phyloP scores from a whole-genome alignment of 2,329 filamentous ascomycete species.

The Blumeria hordei region DNA sequence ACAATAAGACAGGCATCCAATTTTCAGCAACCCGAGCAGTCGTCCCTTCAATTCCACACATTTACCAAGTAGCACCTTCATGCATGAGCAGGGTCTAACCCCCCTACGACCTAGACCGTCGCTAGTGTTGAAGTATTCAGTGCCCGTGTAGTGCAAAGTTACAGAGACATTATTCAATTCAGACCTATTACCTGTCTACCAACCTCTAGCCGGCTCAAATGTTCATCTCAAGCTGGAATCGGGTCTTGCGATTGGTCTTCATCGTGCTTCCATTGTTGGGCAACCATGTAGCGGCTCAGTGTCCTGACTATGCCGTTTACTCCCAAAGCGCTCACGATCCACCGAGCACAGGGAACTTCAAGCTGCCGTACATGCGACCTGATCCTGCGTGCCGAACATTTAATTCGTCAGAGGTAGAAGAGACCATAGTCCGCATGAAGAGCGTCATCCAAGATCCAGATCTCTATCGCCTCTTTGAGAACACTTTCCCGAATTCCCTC shows the following conservation, averaged over 20 bases:
- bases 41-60: no score
- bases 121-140: no score
- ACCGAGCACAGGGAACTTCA: constrained; percentile 49
- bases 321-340: constrained; percentile 38
- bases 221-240: no score
- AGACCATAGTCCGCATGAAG: constrained; percentile 47
- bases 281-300: constrained; percentile 15
- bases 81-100: no score
- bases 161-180: no score
- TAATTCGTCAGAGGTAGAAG: constrained; percentile 50
- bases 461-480: constrained; percentile 44
- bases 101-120: no score
- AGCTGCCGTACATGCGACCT: constrained; percentile 62
- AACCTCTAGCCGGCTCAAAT: no score
- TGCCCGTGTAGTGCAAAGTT: no score
- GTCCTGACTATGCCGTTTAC: constrained; percentile 42
- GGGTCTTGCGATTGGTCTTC: background rate
- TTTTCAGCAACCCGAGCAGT: no score
- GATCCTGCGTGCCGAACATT: constrained; percentile 57
- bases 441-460: constrained; percentile 51
- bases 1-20: no score
- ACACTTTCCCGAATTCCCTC: constrained; percentile 50
- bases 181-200: no score
- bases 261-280: background rate
- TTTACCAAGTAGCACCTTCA: no score